Base-by-base conservation (phyloP, 345 rosid species). In the Lepidium africanum region DNA sequence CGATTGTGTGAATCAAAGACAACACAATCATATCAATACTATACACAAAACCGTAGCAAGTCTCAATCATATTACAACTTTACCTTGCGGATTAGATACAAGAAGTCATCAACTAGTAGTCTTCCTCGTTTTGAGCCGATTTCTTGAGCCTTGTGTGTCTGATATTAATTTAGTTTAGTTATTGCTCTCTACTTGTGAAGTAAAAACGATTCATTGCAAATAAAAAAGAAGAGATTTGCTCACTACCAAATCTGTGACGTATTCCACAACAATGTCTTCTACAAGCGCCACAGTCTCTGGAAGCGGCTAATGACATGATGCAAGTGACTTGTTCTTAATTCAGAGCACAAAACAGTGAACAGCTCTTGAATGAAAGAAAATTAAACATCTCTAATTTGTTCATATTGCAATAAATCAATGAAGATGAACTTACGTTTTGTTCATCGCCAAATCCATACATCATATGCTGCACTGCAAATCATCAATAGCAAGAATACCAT, bases 361-460 rank as follows among this genome's bases (percentile, higher is more conserved):
- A 17, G 2, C 52, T 19, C 45, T 7, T 46, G 14, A 5, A 51
- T 19, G 13, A 3, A 30, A 16, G 42, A 45, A 11, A 7, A 7
- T 1, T 2, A 33, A 35, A 9, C 54, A 63, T 6, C 0, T 41
- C 39, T 10, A 27, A 5, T 1, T 27, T 9, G 52, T 27, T 43
- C 40, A 30, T 6, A 50, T 19, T 0, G 10, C 25, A 47, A 46
- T 14, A 43, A 32, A 9, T 5, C 6, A 56, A n/a, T 9, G 23
- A 57, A 58, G 47, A 39, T 7, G 64, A 10, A 51, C 94, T 83
- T 81, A 87, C 92, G 72, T 88, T 91, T 52, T 85, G 76, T 66
- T 93, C 97, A 67, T 93, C 97, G 10, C 99, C 95, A 30, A 89
- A 91, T 25, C 97, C 97, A 78, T 85, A 91, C 95, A 94, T 89